Base-by-base conservation (phyloP, 306 rosid genomes). In the Acmispon strigosus region DNA sequence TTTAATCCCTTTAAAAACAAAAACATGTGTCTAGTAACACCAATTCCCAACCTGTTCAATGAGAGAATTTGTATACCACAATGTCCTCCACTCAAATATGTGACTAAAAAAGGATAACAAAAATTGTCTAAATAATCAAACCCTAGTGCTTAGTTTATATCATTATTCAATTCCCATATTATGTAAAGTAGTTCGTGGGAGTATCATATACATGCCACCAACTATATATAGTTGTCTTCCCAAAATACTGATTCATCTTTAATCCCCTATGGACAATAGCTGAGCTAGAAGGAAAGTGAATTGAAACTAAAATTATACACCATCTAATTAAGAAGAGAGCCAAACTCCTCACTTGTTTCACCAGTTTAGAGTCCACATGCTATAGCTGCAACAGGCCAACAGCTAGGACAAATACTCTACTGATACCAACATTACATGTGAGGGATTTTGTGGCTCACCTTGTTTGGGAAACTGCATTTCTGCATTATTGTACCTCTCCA, bases 401-500 rank as follows among this genome's bases (percentile, higher is more conserved):
- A 77, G 48, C 69, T 16, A 49, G 64, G 69, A 78, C 64, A 78
- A 78, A 3, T 57, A 37, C 74, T 64, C 41, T 0, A 5, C 20
- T 22, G 12, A 24, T 39, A 39, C 63, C 45, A 67, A 78, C 82
- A 78, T 18, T 16, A 65, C 78, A 78, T 66, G 82, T 78, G 73
- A 55, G 17, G 17, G 43, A 27, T 32, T 32, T 32, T 76, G 66
- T 63, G 78, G 29, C 57, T 74, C 74, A 65, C 73, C 60, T 20
- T 77, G 57, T 54, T 77, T 62, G 16, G 13, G 52, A 65, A 63
- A 72, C 77, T 71, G 49, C 69, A 47, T 14, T 65, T 54, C 37
- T 78, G 82, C 73, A 78, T 72, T 72, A 72, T 78, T 78, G 78
- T 78, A 72, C 78, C 41, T 22, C 65, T 13, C 44, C 42, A 15